Base-by-base conservation (phyloP, 208 protist genomes). In the Acanthamoeba divionensis region DNA sequence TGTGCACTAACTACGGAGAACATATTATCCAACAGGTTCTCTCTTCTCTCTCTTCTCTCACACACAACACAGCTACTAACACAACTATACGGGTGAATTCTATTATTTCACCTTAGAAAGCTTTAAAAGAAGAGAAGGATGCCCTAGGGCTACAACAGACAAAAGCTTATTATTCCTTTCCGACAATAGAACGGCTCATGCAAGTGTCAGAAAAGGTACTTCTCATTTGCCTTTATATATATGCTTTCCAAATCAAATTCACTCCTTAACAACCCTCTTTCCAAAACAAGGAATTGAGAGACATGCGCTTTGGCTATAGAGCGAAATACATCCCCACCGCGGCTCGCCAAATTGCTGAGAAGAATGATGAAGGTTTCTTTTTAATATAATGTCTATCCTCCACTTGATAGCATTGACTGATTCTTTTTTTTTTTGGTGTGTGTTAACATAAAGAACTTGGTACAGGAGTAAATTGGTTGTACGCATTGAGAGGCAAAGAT, bases 261-360 rank as follows among this genome's bases (percentile, higher is more conserved):
- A n/a, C n/a, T n/a, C n/a, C n/a, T n/a, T n/a, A n/a, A n/a, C n/a
- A n/a, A n/a, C n/a, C n/a, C n/a, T n/a, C n/a, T n/a, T n/a, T n/a
- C n/a, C n/a, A n/a, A n/a, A n/a, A n/a, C n/a, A n/a, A n/a, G n/a
- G n/a, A 85, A 9, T 18, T 92, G 31, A 60, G 85, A 31, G 57
- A 89, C 4, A n/a, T 94, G 13, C 82, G 90, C n/a, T 92, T 94
- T 62, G 92, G 92, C 0, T 94, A 94, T 45, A n/a, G 92, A 26
- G 91, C 92, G 54, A 87, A 55, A 24, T 93, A 89, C 71, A 87
- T 91, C 38, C 80, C 89, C 3, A 21, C 63, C 29, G 31, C 91
- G 10, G 77, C 67, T 21, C n/a, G 82, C 31, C 91, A 93, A 80
- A 57, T 93, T 2, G 45, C 57, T 13, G 69, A 47, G 24, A 80